Evolutionary conservation across 176 grass and related monocot species (phyloP).

Genomic region (Phoenix dactylifera): DNA sequence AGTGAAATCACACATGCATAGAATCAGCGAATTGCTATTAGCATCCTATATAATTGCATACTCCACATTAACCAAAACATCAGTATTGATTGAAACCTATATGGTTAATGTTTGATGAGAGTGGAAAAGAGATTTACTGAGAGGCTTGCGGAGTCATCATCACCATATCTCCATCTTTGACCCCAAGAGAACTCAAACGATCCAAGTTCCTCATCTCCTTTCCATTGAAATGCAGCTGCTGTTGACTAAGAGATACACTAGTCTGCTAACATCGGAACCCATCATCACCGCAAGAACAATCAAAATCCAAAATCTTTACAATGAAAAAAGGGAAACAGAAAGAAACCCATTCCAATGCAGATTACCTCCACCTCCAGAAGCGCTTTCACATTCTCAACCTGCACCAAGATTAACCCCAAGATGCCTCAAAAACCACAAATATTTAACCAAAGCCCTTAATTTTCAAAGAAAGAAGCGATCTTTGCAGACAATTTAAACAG

Average conservation of each 20-base stretch:
- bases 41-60: no score
- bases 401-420: background rate
- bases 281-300: conserved; percentile 30
- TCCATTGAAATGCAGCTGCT: conserved; percentile 77
- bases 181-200: conserved; percentile 49
- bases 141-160: conserved; percentile 41
- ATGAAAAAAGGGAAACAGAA: background rate
- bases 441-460: no score
- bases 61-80: no score
- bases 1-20: no score
- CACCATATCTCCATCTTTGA: conserved; percentile 73
- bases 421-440: no score
- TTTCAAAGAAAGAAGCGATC: no score
- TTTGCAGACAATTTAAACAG: no score
- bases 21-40: no score
- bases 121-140: no score
- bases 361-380: conserved; percentile 94
- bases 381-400: conserved; percentile 98
- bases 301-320: conserved; percentile 3
- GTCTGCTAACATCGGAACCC: conserved; percentile 36
- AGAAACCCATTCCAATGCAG: background rate
- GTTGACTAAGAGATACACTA: conserved; percentile 43
- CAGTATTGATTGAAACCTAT: no score
- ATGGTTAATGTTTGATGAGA: no score
- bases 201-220: conserved; percentile 74